phyloP scores from a whole-genome alignment of 1,284 basidiomycete genomes.

The Cryptococcus hybrid region DNA sequence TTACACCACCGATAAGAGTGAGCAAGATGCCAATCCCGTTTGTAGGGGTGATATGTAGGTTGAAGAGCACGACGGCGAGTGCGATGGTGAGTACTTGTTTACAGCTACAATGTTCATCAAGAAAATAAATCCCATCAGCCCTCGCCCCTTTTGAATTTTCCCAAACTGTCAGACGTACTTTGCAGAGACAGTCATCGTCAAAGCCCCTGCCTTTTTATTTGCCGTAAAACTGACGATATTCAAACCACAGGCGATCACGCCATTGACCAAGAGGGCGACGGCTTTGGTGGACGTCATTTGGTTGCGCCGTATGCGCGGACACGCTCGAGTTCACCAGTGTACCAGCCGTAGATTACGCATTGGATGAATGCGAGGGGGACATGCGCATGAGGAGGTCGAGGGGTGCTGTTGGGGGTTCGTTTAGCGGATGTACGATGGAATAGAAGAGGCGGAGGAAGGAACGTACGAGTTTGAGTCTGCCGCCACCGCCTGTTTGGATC shows the following conservation, averaged over 20 bases:
- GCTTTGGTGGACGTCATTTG: slow-evolving; percentile 58
- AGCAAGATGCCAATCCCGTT: slow-evolving; percentile 78
- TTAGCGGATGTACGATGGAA: not conserved
- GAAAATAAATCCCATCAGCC: not conserved
- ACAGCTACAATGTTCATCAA: slow-evolving; percentile 48
- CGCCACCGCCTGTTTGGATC: slow-evolving; percentile 57
- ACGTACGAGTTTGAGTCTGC: slow-evolving; percentile 46
- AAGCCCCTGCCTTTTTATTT: slow-evolving; percentile 76
- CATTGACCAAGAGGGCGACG: slow-evolving; percentile 68
- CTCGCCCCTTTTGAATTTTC: not conserved
- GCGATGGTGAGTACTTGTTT: slow-evolving; percentile 94
- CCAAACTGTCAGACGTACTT: slow-evolving; percentile 29
- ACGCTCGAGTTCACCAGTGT: slow-evolving; percentile 71
- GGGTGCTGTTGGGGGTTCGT: slow-evolving; percentile 58
- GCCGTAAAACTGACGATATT: slow-evolving; percentile 91
- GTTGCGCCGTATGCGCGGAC: slow-evolving; percentile 58
- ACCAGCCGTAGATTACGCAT: slow-evolving; percentile 70
- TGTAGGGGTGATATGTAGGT: slow-evolving; percentile 70
- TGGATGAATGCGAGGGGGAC: slow-evolving; percentile 83
- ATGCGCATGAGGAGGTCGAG: slow-evolving; percentile 80
- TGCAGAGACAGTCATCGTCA: slow-evolving; percentile 50
- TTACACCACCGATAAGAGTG: slow-evolving; percentile 75
- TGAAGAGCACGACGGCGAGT: slow-evolving; percentile 76
- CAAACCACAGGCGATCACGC: slow-evolving; percentile 78
- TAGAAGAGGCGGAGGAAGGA: not conserved